Base-by-base conservation (phyloP, 768 basidiomycete genomes). In the Mrakia gelida region DNA sequence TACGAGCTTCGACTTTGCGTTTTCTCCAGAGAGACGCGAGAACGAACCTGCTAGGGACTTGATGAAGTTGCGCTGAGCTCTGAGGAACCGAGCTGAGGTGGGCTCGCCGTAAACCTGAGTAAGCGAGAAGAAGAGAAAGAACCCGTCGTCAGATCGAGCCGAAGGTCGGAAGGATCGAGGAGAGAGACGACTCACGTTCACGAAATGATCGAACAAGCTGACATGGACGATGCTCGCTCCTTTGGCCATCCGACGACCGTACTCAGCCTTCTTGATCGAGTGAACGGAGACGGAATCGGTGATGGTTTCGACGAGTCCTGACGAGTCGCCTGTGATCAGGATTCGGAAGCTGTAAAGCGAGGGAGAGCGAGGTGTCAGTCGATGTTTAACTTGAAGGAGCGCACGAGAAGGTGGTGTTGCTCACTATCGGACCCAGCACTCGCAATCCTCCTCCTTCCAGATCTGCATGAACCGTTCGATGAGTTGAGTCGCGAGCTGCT, bases 241-340 rank as follows among this genome's bases (percentile, higher is more conserved):
- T 81, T 90, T 89, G 5, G 93, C 89, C 75, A 96, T 85, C 75
- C 94, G 88, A 81, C 93, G 89, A 1, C 96, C 95, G 84, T 98
- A 98, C 83, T 97, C 96, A 3, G 94, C 92, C 85, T 99, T 99
- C 87, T 99, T 99, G 84, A 99, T 97, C 0, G 97, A 98, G 83
- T 99, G 97, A 81, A 99, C 94, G 7, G 97, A 98, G 0, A 98
- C 94, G 0, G 96, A 92, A 81, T 99, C 97, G 5, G 94, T 98
- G 80, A 99, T 98, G 0, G 97, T 99, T 85, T 99, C 97, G 0
- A 99, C 94, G 71, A 99, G 85, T 32, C 95, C 97, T 18, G 97
- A 98, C 3, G 89, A 89, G 67, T 92, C 92, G 8, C 95, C 95
- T 0, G 95, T 97, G 80, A 98, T 96, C 78, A 98, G 85, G 78